phyloP scores from a whole-genome alignment of 1,284 basidiomycete species.

The Cystobasidiaceae sp. region DNA sequence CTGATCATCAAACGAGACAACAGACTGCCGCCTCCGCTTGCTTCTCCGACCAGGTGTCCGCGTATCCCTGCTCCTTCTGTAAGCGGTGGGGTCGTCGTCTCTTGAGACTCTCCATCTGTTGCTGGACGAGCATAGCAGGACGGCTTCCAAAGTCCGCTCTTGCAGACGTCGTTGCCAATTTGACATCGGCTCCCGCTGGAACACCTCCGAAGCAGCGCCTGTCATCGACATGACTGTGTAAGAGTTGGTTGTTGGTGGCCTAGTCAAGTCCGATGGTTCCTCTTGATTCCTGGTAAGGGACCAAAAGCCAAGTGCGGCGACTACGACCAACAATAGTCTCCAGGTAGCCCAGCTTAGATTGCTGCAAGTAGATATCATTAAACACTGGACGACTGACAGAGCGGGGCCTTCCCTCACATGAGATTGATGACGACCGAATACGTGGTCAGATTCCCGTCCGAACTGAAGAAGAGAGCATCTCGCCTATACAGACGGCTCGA shows the following conservation, averaged over 20 bases:
- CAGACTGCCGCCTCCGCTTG: neutral
- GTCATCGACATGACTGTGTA: neutral
- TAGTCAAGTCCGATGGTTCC: neutral
- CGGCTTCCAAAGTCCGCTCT: neutral
- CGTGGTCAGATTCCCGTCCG: constrained; percentile 29
- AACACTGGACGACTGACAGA: neutral
- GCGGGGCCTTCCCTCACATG: constrained; percentile 15
- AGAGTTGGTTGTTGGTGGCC: neutral
- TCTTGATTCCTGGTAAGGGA: neutral
- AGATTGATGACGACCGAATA: constrained; percentile 33
- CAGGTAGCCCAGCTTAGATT: constrained; percentile 12
- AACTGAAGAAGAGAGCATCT: constrained; percentile 33
- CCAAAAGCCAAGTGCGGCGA: neutral
- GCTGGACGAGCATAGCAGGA: constrained; percentile 7
- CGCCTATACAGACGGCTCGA: neutral
- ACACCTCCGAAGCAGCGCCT: neutral
- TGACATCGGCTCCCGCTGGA: neutral
- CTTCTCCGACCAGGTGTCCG: neutral
- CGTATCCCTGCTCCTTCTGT: neutral
- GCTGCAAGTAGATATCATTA: neutral
- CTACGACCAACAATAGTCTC: neutral
- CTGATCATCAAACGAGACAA: neutral
- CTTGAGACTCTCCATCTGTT: constrained; percentile 7
- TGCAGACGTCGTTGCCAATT: neutral
- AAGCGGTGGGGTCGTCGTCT: neutral